phyloP scores from a whole-genome alignment of 2,329 filamentous ascomycete species.

The Harringtonia aguacate region DNA sequence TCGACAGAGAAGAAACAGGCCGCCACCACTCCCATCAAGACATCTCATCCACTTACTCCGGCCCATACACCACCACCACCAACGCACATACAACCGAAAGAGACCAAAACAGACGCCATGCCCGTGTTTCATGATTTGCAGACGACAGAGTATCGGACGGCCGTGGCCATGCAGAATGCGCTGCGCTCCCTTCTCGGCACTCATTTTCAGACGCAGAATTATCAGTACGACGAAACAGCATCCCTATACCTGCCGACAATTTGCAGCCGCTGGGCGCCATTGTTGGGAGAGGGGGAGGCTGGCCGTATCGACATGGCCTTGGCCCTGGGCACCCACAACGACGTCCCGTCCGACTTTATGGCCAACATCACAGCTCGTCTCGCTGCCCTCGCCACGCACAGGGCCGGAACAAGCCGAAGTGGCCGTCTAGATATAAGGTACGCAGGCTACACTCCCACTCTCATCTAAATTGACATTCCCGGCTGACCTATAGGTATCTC shows the following conservation, averaged over 20 bases:
- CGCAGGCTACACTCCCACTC: no score
- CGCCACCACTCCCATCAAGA: neutral
- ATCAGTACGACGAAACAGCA: constrained; percentile 11
- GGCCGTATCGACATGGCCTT: constrained; percentile 45
- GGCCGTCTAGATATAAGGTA: constrained; percentile 50
- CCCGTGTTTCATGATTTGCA: constrained; percentile 32
- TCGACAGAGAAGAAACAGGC: no score
- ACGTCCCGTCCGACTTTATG: constrained; percentile 39
- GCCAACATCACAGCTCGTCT: constrained; percentile 37
- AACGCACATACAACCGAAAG: neutral
- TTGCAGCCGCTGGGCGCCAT: constrained; percentile 38
- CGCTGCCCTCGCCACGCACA: constrained; percentile 42
- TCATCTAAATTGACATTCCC: no score
- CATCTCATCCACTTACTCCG: constrained; percentile 11
- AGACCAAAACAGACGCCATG: neutral
- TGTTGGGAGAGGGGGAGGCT: constrained; percentile 25
- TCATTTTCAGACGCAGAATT: constrained; percentile 31
- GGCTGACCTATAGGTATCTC: constrained; percentile 18
- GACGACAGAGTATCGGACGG: constrained; percentile 29
- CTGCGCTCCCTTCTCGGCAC: constrained; percentile 40
- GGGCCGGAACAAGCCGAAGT: constrained; percentile 35
- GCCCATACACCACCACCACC: constrained; percentile 26
- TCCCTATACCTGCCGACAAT: constrained; percentile 35
- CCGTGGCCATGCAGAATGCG: constrained; percentile 45
- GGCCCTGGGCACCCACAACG: constrained; percentile 46